These are phyloP conservation scores for Trichoderma guizhouense DNA, from an alignment of 2,329 filamentous ascomycete species.

Conservation along the genomic window DNA sequence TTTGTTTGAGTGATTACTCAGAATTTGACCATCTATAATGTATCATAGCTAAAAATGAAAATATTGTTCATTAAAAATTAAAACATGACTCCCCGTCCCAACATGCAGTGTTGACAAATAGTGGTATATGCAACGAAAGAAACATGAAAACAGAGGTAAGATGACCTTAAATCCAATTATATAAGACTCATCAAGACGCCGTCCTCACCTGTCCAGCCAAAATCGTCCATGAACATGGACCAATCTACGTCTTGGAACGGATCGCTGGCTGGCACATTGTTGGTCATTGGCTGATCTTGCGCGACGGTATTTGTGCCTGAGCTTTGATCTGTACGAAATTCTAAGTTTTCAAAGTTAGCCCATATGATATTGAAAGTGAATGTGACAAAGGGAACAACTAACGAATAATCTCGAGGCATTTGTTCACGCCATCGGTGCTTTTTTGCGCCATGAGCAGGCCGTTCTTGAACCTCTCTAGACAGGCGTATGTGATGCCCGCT, in stretches of 20 bases:
- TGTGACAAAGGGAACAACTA: not conserved
- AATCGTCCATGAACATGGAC: conserved; percentile 50
- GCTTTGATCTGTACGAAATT: not conserved
- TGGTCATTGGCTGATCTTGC: conserved; percentile 22
- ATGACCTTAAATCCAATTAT: not conserved
- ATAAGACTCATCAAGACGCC: conserved; percentile 27
- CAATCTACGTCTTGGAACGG: conserved; percentile 47
- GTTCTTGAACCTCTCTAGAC: conserved; percentile 45
- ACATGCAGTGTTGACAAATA: not conserved
- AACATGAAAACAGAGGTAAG: not conserved
- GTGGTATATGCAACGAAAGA: not conserved
- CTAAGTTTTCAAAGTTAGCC: not conserved
- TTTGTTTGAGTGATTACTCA: not conserved
- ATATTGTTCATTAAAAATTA: not conserved
- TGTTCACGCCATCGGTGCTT: conserved; percentile 31
- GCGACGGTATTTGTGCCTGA: conserved; percentile 7
- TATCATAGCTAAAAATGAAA: not conserved
- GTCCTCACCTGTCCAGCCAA: conserved; percentile 41
- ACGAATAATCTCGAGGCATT: conserved; percentile 32
- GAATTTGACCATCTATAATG: not conserved
- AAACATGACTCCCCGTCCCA: not conserved
- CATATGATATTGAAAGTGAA: not conserved
- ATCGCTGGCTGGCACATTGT: conserved; percentile 24
- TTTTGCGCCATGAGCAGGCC: conserved; percentile 38
- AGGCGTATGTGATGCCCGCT: conserved; percentile 49